Percentiles rank a stretch among this genome's conserved stretches.
Conservation (phyloP, 805 yeast species). For the Yarrowia sp. region DNA sequence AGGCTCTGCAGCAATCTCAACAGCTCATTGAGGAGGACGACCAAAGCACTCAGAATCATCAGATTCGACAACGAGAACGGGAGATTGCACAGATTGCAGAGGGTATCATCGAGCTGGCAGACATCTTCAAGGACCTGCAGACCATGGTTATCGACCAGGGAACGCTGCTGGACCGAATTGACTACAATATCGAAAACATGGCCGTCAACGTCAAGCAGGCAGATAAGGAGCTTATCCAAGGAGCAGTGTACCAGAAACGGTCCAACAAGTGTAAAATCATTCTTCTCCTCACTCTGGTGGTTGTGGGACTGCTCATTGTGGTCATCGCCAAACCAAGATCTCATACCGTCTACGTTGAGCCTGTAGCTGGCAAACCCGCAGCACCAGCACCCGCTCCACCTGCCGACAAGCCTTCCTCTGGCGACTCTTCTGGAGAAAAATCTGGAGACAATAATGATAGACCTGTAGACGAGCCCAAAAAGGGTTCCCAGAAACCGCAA, state of each 20-base stretch:
- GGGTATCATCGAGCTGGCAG: conserved; percentile 91
- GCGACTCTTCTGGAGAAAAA: not conserved
- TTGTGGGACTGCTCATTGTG: conserved; percentile 71
- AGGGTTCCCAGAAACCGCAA: conserved; percentile 2
- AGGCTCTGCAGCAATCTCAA: conserved; percentile 49
- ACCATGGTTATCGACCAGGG: conserved; percentile 94
- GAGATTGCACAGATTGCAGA: conserved; percentile 91
- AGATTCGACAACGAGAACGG: conserved; percentile 76
- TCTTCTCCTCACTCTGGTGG: conserved; percentile 71
- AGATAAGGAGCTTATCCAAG: conserved; percentile 75
- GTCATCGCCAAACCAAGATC: conserved; percentile 63
- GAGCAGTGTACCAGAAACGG: conserved; percentile 81
- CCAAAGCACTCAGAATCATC: conserved; percentile 51
- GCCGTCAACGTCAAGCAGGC: conserved; percentile 77
- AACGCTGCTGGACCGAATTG: conserved; percentile 89
- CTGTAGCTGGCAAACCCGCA: conserved; percentile 15
- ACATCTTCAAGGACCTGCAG: conserved; percentile 93
- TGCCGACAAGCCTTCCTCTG: not conserved
- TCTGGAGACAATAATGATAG: conserved; percentile 17
- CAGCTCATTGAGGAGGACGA: conserved; percentile 36
- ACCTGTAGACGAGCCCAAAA: conserved; percentile 33
- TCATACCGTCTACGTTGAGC: conserved; percentile 39
- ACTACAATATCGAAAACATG: conserved; percentile 86
- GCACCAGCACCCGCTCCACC: conserved; percentile 1
- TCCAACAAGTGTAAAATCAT: conserved; percentile 92